Percentiles rank a stretch among this genome's conserved stretches.
These are phyloP conservation scores for Gossypium australe DNA, from an alignment of 345 rosid species.

Conservation along the genomic window DNA sequence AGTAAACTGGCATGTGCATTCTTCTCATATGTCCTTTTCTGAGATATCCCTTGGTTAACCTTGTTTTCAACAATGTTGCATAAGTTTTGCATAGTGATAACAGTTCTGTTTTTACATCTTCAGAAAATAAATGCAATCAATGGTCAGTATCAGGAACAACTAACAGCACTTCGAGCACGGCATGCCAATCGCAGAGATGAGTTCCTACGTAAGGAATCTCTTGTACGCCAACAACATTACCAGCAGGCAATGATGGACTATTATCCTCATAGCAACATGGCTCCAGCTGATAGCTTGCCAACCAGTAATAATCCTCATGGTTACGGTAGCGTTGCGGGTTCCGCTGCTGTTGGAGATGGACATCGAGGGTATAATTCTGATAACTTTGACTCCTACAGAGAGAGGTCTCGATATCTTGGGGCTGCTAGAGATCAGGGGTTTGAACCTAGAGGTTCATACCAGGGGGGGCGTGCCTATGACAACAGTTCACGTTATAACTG, in stretches of 20 bases:
- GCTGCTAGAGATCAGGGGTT: slow-evolving; percentile 53
- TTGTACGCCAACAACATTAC: slow-evolving; percentile 54
- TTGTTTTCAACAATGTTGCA: not conserved
- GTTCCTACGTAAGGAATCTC: slow-evolving; percentile 60
- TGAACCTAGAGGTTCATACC: slow-evolving; percentile 59
- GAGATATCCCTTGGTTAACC: not conserved
- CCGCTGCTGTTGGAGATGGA: slow-evolving; percentile 44
- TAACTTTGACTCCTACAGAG: slow-evolving; percentile 51
- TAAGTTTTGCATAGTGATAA: not conserved
- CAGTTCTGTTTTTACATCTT: not conserved
- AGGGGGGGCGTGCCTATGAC: slow-evolving; percentile 56
- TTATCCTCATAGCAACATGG: slow-evolving; percentile 37
- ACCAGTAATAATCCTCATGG: slow-evolving; percentile 51
- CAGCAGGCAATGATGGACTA: slow-evolving; percentile 42
- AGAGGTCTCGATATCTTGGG: slow-evolving; percentile 45
- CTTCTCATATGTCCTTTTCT: not conserved
- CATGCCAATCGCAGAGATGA: slow-evolving; percentile 72
- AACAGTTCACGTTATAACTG: slow-evolving; percentile 51
- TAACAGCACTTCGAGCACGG: slow-evolving; percentile 52
- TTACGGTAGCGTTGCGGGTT: slow-evolving; percentile 30
- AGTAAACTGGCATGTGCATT: not conserved
- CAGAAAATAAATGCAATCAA: slow-evolving; percentile 74
- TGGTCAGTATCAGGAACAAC: slow-evolving; percentile 60
- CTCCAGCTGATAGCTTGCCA: slow-evolving; percentile 24
- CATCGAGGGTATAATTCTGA: slow-evolving; percentile 41